A percentile compares a stretch with the other conserved stretches of the same genome.
Evolutionary conservation across 805 yeast species (phyloP).

Genomic region (Wickerhamomyces alni): DNA sequence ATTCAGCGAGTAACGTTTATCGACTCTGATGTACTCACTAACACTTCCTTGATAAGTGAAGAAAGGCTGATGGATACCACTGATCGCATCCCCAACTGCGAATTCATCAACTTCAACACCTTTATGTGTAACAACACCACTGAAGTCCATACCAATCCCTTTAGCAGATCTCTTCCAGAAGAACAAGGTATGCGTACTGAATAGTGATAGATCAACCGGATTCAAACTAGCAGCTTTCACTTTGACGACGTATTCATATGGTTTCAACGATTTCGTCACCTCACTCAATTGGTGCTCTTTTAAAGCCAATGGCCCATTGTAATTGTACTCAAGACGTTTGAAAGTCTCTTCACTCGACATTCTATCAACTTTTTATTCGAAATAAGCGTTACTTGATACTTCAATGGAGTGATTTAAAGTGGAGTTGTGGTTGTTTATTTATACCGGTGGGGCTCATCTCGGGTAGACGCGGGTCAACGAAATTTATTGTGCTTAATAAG

Average conservation of each 20-base stretch:
- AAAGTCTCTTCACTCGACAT: conserved; percentile 1
- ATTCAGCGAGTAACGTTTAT: conserved; percentile 27
- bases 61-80: conserved; percentile 29
- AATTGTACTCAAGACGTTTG: conserved; percentile 14
- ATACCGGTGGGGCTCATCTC: too few relatives aligned
- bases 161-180: conserved; percentile 16
- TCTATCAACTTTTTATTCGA: too few relatives aligned
- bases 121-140: conserved; percentile 48
- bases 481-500: too few relatives aligned
- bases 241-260: conserved; percentile 39
- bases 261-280: conserved; percentile 29
- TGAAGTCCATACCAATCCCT: conserved; percentile 45
- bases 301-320: conserved; percentile 8
- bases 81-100: conserved; percentile 50
- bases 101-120: conserved; percentile 35
- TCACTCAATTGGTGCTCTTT: conserved; percentile 3
- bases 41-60: conserved; percentile 34
- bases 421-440: too few relatives aligned
- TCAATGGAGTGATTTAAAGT: too few relatives aligned
- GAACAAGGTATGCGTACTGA: conserved; percentile 23
- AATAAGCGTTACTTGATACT: too few relatives aligned
- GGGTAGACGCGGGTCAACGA: too few relatives aligned
- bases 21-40: conserved; percentile 39
- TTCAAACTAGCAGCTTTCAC: conserved; percentile 46
- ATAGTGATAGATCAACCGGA: conserved; percentile 52